Base-by-base conservation (phyloP, 2,329 filamentous ascomycete genomes). In the Aspergillus vadensis region DNA sequence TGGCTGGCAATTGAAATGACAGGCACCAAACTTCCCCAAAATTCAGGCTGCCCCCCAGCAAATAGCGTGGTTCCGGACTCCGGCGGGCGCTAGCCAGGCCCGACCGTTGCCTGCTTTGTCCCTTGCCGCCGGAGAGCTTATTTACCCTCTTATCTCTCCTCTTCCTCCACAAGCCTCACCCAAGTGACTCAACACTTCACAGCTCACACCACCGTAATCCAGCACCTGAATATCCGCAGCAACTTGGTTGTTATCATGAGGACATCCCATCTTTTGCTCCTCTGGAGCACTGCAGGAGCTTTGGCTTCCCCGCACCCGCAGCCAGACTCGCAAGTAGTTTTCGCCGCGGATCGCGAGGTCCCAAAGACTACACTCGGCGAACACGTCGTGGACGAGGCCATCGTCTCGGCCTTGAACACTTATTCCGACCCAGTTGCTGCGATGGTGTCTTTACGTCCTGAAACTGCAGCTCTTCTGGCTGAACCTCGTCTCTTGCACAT, bases 371-470 rank as follows among this genome's bases (percentile, higher is more conserved):
- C 41, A 23, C 14, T 10, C 5, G 41, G 41, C 10, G 5, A 44
- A 23, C 41, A 23, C 19, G 19, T 14, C 10, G 41, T 44, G 41
- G 41, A 44, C 19, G 41, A 44, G 19, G 41, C 41, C 17, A 44
- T 44, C 12, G 19, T 44, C 41, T 44, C 41, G 10, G 41, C 41
- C 9, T 19, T 44, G 19, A 23, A 44, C 41, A 15, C 41, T 5
- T 19, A 44, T 12, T 44, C 41, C n/a, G 53, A 55, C 53, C 53
- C 53, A 4, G 53, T 55, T 3, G 53, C 53, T 12, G 53, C 53
- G 3, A n/a, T 55, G 25, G 19, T 47, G n/a, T 44, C 39, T 5
- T 12, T 55, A 25, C n/a, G 25, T 32, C 53, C 53, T 2, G 39
- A 36, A 5, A 32, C 19, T 5, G 53, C 53, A 12, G 27, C 41